Base-by-base conservation (phyloP, 768 basidiomycete species). In the Macrolepiota albuminosa region DNA sequence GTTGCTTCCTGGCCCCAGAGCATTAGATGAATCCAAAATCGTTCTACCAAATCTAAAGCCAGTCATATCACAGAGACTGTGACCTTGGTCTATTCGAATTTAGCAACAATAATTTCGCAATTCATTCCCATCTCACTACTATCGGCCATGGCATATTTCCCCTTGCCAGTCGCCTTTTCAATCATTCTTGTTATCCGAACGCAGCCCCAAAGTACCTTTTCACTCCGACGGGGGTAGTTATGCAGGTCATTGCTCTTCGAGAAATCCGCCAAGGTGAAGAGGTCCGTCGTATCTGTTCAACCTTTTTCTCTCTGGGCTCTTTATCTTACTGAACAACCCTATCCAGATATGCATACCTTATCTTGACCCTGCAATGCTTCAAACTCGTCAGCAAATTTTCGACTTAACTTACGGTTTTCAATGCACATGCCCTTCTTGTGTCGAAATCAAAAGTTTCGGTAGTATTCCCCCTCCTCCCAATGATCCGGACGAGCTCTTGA, bases 171-270 rank as follows among this genome's bases (percentile, higher is more conserved):
- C 79, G 89, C n/a, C 68, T 84, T 13, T 91, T 93, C 75, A 93
- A 93, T 67, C 91, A 93, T 67, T 90, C 88, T 4, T 93, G 91
- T 70, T 64, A 80, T 18, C 89, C 91, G 1, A 91, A 90, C 63
- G 87, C 88, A 16, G 82, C 81, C 29, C 76, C 83, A 36, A 87
- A 83, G 68, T 90, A 88, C 65, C 67, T 71, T 48, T 72, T 89
- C 16, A 66, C 62, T 26, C 68, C 64, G 2, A 70, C 67, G 45
- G 65, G 71, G 4, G 79, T 83, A 2, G 62, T 62, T 13, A 88
- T 93, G 86, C 80, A 89, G 62, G 74, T 92, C 4, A 76, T 89
- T 9, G 82, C 87, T 2, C 75, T 93, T 56, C 76, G 79, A 11
- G 76, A 82, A 58, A 84, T 93, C 56, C 26, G 54, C 3, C 62